These are phyloP conservation scores for Eucalyptus urophylla DNA, from an alignment of 345 rosid species.

Conservation along the genomic window DNA sequence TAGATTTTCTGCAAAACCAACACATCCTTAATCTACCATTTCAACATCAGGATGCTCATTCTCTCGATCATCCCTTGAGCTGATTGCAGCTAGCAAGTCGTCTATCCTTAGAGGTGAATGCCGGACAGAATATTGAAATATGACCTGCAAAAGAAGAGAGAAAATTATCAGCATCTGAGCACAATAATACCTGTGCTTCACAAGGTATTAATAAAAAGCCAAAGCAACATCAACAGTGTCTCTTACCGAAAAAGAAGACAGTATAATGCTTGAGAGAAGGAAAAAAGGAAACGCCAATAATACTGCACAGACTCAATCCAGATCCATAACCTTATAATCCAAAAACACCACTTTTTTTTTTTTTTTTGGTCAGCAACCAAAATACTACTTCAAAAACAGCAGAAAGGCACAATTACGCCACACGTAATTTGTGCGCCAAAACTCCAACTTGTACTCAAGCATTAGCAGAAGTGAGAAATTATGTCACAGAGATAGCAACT, in stretches of 20 bases:
- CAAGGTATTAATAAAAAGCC: not conserved
- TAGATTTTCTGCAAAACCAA: not conserved
- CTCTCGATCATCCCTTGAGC: constrained; percentile 33
- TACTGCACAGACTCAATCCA: not conserved
- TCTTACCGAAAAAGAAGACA: not conserved
- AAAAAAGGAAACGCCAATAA: not conserved
- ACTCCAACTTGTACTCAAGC: not conserved
- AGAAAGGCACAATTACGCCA: not conserved
- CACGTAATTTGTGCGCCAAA: not conserved
- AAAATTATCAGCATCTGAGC: not conserved
- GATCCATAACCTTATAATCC: not conserved
- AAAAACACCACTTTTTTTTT: not conserved
- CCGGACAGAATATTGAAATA: constrained; percentile 71
- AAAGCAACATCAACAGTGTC: not conserved
- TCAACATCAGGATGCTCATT: constrained; percentile 39
- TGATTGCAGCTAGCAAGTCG: constrained; percentile 48
- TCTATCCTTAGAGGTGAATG: constrained; percentile 71
- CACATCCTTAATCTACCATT: constrained; percentile 42
- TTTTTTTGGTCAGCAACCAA: not conserved
- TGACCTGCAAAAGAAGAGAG: constrained; percentile 22
- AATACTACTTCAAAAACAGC: not conserved
- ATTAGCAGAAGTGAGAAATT: not conserved
- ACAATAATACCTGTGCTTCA: not conserved
- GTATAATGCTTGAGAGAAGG: not conserved
- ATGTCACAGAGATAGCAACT: not conserved